phyloP scores from a whole-genome alignment of 805 yeast genomes.

The Ogataea saltuana region DNA sequence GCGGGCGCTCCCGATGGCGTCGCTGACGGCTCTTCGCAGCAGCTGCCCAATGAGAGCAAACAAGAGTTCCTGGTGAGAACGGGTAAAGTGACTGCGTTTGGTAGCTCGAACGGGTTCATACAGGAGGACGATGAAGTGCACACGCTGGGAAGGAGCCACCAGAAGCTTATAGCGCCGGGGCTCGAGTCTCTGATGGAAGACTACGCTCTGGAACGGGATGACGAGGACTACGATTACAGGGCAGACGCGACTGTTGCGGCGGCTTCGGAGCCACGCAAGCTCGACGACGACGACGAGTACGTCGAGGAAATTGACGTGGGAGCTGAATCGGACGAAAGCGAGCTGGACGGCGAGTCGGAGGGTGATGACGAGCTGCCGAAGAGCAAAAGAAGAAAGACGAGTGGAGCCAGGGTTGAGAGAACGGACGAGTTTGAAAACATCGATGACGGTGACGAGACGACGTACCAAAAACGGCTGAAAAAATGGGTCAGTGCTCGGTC shows the following conservation, averaged over 20 bases:
- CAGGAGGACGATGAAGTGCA: slow-evolving; percentile 38
- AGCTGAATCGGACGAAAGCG: slow-evolving; percentile 13
- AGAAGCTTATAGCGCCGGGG: slow-evolving; percentile 52
- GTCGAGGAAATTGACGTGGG: slow-evolving; percentile 3
- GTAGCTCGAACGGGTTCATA: slow-evolving; percentile 61
- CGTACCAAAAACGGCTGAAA: slow-evolving; percentile 59
- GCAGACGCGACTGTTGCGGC: no score
- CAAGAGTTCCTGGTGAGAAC: slow-evolving; percentile 81
- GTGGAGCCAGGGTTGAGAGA: slow-evolving; percentile 14
- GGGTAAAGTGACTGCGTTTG: slow-evolving; percentile 94
- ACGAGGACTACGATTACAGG: slow-evolving; percentile 27
- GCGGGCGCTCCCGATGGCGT: slow-evolving; percentile 15
- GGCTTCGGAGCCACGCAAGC: no score
- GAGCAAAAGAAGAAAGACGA: slow-evolving; percentile 12
- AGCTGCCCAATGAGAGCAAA: slow-evolving; percentile 71
- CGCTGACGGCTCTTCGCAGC: slow-evolving; percentile 32
- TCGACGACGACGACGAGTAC: slow-evolving; percentile 2
- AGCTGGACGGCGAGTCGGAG: slow-evolving; percentile 4
- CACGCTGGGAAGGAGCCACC: slow-evolving; percentile 39
- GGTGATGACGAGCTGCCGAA: slow-evolving; percentile 29
- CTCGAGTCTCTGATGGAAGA: slow-evolving; percentile 29
- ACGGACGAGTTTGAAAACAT: slow-evolving; percentile 43
- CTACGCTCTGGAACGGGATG: slow-evolving; percentile 22
- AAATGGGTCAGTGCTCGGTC: slow-evolving; percentile 62
- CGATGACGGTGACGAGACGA: slow-evolving; percentile 81